These are phyloP conservation scores for Fusarium nanum DNA, from an alignment of 2,329 filamentous ascomycete species.

Conservation along the genomic window DNA sequence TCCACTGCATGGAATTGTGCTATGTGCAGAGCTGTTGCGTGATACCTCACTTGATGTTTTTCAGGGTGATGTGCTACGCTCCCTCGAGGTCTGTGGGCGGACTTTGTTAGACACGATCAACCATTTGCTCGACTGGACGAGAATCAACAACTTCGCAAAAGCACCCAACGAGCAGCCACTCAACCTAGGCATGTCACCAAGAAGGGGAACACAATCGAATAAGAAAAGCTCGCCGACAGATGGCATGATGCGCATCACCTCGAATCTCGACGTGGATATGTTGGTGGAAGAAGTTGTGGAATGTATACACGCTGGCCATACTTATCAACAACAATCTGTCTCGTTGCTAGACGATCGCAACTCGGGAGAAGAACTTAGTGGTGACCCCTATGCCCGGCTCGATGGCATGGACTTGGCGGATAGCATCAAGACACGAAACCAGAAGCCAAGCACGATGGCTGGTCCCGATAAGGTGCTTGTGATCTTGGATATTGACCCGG, in stretches of 20 bases:
- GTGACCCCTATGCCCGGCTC: constrained; percentile 14
- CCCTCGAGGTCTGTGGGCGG: constrained; percentile 62
- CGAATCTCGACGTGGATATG: constrained; percentile 49
- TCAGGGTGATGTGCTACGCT: constrained; percentile 61
- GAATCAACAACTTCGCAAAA: constrained; percentile 59
- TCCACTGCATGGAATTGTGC: constrained; percentile 70
- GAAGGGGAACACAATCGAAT: neutral
- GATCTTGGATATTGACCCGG: constrained; percentile 55
- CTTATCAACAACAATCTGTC: constrained; percentile 40
- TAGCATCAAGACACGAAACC: neutral
- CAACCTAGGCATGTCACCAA: neutral
- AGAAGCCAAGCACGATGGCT: neutral
- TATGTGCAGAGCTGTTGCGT: constrained; percentile 63
- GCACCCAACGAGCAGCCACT: neutral
- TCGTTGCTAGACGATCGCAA: constrained; percentile 5
- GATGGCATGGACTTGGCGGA: constrained; percentile 32
- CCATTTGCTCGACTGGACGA: constrained; percentile 65
- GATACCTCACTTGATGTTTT: constrained; percentile 61
- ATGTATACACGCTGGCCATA: constrained; percentile 57
- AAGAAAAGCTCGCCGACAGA: constrained; percentile 10
- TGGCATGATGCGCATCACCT: constrained; percentile 34
- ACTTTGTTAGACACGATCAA: constrained; percentile 66
- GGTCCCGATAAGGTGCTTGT: constrained; percentile 36
- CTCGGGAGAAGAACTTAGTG: neutral
- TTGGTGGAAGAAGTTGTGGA: constrained; percentile 61